Conservation (phyloP, 1,284 basidiomycete genomes). For the Kwoniella shivajii region DNA sequence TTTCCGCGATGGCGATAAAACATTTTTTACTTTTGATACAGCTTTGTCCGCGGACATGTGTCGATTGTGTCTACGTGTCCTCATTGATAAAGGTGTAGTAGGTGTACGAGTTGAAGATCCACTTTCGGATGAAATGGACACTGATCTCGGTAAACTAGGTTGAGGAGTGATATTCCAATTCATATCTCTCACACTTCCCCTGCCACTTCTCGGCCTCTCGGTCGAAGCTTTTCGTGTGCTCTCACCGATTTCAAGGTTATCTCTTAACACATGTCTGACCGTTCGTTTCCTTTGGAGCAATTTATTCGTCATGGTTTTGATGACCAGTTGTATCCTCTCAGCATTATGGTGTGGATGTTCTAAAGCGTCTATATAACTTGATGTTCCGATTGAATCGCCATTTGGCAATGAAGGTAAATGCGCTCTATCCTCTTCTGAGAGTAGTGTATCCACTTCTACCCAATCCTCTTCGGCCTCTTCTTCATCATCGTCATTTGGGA, state of each 20-base stretch:
- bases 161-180: slow-evolving; percentile 5
- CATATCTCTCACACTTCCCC: slow-evolving; percentile 11
- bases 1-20: not conserved
- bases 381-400: slow-evolving; percentile 8
- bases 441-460: slow-evolving; percentile 48
- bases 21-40: not conserved
- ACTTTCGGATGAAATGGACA: not conserved
- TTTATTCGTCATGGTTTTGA: slow-evolving; percentile 56
- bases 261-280: slow-evolving; percentile 38
- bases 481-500: slow-evolving; percentile 5
- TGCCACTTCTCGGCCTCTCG: not conserved
- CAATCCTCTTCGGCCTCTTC: slow-evolving; percentile 44
- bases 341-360: slow-evolving; percentile 41
- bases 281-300: slow-evolving; percentile 54
- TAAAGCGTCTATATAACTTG: slow-evolving; percentile 36
- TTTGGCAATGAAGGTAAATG: slow-evolving; percentile 19
- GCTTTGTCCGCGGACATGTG: not conserved
- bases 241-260: slow-evolving; percentile 10
- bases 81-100: not conserved
- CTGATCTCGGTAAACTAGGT: not conserved
- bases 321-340: slow-evolving; percentile 53
- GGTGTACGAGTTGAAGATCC: not conserved
- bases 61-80: not conserved
- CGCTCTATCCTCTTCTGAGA: slow-evolving; percentile 13
- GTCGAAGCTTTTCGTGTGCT: slow-evolving; percentile 1